Conservation (phyloP, 1,284 basidiomycete genomes). For the Tilletia indica region DNA sequence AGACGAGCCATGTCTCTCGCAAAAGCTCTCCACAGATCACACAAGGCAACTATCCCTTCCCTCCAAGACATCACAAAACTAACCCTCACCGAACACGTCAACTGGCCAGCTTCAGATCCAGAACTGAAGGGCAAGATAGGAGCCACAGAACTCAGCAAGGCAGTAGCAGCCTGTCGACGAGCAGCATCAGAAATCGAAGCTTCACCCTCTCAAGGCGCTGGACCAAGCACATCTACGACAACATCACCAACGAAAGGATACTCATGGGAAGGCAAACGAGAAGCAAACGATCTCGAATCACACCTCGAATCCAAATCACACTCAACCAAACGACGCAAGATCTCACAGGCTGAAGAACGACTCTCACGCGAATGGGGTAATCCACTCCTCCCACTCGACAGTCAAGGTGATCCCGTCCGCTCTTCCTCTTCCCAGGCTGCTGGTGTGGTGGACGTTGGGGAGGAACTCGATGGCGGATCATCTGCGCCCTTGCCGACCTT, state of each 20-base stretch:
- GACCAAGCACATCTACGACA: background rate
- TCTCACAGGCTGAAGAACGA: conserved; percentile 7
- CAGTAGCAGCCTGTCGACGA: background rate
- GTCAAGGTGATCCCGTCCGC: background rate
- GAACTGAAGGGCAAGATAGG: background rate
- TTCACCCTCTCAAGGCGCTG: background rate
- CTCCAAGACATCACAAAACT: background rate
- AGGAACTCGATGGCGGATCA: background rate
- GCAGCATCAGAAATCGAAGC: background rate
- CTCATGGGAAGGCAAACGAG: conserved; percentile 17
- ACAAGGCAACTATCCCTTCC: background rate
- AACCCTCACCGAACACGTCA: background rate
- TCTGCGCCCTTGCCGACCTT: background rate
- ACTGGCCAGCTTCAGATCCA: conserved; percentile 4
- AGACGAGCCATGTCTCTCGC: background rate
- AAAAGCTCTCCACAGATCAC: background rate
- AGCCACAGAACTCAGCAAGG: background rate
- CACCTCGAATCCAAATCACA: background rate
- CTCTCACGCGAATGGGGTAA: conserved; percentile 11
- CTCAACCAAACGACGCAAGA: background rate
- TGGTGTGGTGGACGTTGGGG: background rate
- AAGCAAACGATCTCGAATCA: conserved; percentile 13
- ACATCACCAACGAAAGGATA: background rate
- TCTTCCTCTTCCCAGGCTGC: background rate
- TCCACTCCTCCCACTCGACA: conserved; percentile 10